These are phyloP conservation scores for Fusarium clavum DNA, from an alignment of 2,329 filamentous ascomycete genomes.

Conservation along the genomic window DNA sequence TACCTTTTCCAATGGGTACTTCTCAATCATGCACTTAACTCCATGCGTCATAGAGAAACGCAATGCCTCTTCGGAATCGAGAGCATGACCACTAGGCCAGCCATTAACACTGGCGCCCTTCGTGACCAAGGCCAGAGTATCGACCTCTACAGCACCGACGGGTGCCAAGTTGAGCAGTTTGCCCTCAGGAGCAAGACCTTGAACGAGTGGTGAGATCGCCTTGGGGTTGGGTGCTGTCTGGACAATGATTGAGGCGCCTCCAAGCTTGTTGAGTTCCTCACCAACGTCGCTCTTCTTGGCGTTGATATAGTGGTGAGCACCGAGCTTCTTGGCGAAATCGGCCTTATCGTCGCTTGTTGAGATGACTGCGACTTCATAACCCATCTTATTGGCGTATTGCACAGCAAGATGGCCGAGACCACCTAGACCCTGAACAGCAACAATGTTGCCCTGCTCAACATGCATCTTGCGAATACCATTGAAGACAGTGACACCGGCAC, in stretches of 20 bases:
- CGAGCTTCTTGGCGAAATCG: constrained; percentile 68
- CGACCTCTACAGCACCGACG: constrained; percentile 58
- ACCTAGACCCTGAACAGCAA: constrained; percentile 76
- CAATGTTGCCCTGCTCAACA: constrained; percentile 63
- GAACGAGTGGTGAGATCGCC: constrained; percentile 64
- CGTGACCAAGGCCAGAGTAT: constrained; percentile 56
- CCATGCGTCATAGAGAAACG: constrained; percentile 70
- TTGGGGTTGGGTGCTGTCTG: constrained; percentile 71
- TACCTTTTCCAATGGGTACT: constrained; percentile 67
- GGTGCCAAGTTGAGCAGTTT: constrained; percentile 71
- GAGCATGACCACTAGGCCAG: constrained; percentile 71
- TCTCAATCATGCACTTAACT: constrained; percentile 74
- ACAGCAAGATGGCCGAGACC: constrained; percentile 83
- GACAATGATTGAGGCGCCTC: constrained; percentile 71
- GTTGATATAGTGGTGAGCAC: constrained; percentile 61
- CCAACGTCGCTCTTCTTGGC: constrained; percentile 63
- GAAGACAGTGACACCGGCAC: constrained; percentile 74
- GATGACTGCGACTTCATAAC: constrained; percentile 77
- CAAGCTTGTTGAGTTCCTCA: constrained; percentile 66
- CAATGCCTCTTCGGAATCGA: constrained; percentile 74
- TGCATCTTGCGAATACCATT: constrained; percentile 67
- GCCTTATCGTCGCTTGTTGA: constrained; percentile 74
- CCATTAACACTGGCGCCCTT: constrained; percentile 72
- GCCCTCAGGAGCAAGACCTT: constrained; percentile 65
- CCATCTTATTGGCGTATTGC: constrained; percentile 81